Evolutionary conservation across 352 stramenopile species (phyloP).

Genomic region (Halophytophthora polymorphica): DNA sequence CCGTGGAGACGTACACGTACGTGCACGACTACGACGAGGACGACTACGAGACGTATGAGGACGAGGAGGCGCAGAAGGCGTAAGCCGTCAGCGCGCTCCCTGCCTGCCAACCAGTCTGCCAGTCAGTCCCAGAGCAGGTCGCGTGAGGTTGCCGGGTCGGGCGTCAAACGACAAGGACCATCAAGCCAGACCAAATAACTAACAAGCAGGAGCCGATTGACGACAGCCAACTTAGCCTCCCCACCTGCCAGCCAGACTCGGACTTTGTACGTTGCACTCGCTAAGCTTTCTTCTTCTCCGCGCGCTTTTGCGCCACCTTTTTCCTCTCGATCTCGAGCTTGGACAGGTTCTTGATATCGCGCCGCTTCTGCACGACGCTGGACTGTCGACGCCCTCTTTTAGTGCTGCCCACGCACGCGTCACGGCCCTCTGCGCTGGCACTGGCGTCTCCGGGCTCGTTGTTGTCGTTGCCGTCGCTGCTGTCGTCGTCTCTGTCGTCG

Average conservation of each 20-base stretch:
- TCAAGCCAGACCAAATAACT: conserved; percentile 17
- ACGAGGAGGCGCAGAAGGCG: conserved; percentile 51
- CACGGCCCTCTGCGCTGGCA: not conserved
- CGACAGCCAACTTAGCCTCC: not conserved
- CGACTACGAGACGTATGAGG: conserved; percentile 69
- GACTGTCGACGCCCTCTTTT: conserved; percentile 3
- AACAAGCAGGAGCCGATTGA: conserved; percentile 22
- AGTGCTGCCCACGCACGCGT: too few species aligned
- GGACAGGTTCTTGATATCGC: conserved; percentile 65
- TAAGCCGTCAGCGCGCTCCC: conserved; percentile 9
- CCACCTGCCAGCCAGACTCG: not conserved
- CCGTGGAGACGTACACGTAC: conserved; percentile 84
- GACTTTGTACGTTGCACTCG: conserved; percentile 5
- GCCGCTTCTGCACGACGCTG: conserved; percentile 39
- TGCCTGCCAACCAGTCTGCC: too few species aligned
- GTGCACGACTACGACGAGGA: conserved; percentile 86
- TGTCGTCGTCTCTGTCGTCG: conserved; percentile 12
- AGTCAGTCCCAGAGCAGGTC: too few species aligned
- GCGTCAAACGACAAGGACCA: conserved; percentile 2
- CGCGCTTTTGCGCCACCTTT: conserved; percentile 38
- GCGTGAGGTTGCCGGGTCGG: not conserved
- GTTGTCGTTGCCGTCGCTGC: conserved; percentile 10
- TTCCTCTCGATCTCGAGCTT: conserved; percentile 67
- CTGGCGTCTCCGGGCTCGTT: conserved; percentile 4
- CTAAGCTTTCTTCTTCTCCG: conserved; percentile 40